Evolutionary conservation across 1,284 basidiomycete species (phyloP).

Genomic region (Ceratobasidium theobromae): DNA sequence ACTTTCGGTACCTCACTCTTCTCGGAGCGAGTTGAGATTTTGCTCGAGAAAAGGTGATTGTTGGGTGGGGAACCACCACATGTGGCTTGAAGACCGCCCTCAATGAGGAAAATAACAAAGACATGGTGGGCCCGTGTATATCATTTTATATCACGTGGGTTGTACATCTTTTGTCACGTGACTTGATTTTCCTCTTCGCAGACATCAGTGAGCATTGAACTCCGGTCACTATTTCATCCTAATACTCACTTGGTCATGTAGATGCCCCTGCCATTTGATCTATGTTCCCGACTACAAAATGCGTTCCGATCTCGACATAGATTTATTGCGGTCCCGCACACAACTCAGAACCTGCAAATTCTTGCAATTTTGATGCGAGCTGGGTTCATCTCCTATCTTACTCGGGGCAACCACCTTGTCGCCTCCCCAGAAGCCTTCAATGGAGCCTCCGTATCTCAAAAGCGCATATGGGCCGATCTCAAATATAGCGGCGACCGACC

Average conservation of each 20-base stretch:
- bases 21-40: conserved; percentile 76
- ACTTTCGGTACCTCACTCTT: conserved; percentile 77
- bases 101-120: conserved; percentile 20
- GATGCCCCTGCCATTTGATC: conserved; percentile 58
- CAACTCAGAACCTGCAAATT: conserved; percentile 79
- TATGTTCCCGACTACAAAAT: conserved; percentile 84
- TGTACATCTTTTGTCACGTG: conserved; percentile 19
- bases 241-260: neutral
- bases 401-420: conserved; percentile 70
- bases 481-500: conserved; percentile 87
- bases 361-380: conserved; percentile 82
- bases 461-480: conserved; percentile 84
- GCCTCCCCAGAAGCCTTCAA: conserved; percentile 66
- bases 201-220: neutral
- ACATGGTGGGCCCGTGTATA: conserved; percentile 5
- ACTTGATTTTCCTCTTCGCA: conserved; percentile 6
- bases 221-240: neutral
- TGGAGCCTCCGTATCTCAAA: conserved; percentile 56
- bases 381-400: conserved; percentile 80
- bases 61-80: conserved; percentile 32
- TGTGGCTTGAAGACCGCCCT: neutral
- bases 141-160: neutral
- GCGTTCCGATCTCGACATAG: conserved; percentile 81
- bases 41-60: conserved; percentile 43
- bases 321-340: conserved; percentile 71